A percentile compares a stretch with the other conserved stretches of the same genome.
Evolutionary conservation across 2,329 filamentous ascomycete genomes (phyloP).

Genomic region (Penicillium rolfsii): DNA sequence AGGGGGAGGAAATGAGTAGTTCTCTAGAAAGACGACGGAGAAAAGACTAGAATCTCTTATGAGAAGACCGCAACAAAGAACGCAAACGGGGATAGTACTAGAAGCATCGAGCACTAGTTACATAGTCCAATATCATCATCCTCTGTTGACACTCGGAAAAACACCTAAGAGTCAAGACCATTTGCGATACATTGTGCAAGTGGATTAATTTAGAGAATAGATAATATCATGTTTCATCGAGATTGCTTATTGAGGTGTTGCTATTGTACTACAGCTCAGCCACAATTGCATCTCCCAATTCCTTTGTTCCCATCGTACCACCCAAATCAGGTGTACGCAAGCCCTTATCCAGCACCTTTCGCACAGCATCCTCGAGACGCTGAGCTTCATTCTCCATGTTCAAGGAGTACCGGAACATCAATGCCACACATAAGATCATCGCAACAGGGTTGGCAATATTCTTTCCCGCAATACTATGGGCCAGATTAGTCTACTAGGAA

Average conservation of each 20-base stretch:
- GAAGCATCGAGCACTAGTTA: too few relatives aligned
- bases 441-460: constrained; percentile 87
- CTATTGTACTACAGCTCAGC: constrained; percentile 58
- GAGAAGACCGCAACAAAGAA: too few relatives aligned
- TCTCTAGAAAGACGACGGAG: too few relatives aligned
- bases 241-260: not conserved
- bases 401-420: constrained; percentile 92
- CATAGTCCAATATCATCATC: too few relatives aligned
- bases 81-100: too few relatives aligned
- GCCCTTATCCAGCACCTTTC: constrained; percentile 72
- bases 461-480: constrained; percentile 77
- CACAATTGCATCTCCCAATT: constrained; percentile 77
- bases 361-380: constrained; percentile 78
- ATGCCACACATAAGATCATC: constrained; percentile 83
- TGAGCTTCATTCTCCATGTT: constrained; percentile 73
- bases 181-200: too few relatives aligned
- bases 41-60: too few relatives aligned
- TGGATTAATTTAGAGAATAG: too few relatives aligned
- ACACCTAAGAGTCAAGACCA: too few relatives aligned
- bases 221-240: not conserved
- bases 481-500: not conserved
- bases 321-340: constrained; percentile 79
- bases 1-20: too few relatives aligned
- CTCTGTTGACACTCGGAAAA: too few relatives aligned
- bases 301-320: constrained; percentile 68